Evolutionary conservation across 1,139 yeast genomes (phyloP).

Genomic region (Pichia sp.): DNA sequence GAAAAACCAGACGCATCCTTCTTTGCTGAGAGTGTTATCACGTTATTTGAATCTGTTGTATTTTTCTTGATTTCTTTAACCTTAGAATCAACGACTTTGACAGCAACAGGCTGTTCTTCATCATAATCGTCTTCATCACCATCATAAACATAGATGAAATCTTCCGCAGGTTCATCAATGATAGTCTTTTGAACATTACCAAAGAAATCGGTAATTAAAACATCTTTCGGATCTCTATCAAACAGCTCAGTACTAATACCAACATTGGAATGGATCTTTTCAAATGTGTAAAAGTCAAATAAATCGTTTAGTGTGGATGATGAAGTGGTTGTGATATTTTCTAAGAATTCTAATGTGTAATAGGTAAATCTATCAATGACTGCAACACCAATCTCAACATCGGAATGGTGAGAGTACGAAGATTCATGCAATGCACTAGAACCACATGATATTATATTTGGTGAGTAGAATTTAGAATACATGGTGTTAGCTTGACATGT

Average conservation of each 20-base stretch:
- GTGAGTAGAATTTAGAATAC: constrained; percentile 91
- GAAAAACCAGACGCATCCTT: neutral
- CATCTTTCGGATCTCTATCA: constrained; percentile 64
- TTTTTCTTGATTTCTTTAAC: neutral
- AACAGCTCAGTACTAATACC: constrained; percentile 86
- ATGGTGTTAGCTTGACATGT: constrained; percentile 99
- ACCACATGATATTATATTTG: constrained; percentile 91
- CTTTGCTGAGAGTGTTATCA: constrained; percentile 5
- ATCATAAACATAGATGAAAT: constrained; percentile 14
- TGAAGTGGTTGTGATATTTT: constrained; percentile 73
- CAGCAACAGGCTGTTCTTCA: neutral
- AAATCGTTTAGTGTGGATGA: constrained; percentile 75
- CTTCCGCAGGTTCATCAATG: constrained; percentile 41
- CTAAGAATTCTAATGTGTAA: constrained; percentile 86
- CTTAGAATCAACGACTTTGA: neutral
- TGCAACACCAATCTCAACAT: constrained; percentile 94
- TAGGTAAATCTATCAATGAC: constrained; percentile 96
- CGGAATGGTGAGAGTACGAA: constrained; percentile 95
- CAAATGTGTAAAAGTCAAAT: constrained; percentile 80
- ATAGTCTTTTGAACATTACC: constrained; percentile 89
- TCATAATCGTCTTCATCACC: constrained; percentile 11
- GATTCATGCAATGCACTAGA: constrained; percentile 89
- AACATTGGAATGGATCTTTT: constrained; percentile 85
- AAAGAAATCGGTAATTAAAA: constrained; percentile 86
- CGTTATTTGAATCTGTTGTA: constrained; percentile 1